Evolutionary conservation across 108 stramenopile genomes (phyloP), one percentile per base, ranked within the genome.

Genomic region (Cyclostephanos tholiformis): DNA sequence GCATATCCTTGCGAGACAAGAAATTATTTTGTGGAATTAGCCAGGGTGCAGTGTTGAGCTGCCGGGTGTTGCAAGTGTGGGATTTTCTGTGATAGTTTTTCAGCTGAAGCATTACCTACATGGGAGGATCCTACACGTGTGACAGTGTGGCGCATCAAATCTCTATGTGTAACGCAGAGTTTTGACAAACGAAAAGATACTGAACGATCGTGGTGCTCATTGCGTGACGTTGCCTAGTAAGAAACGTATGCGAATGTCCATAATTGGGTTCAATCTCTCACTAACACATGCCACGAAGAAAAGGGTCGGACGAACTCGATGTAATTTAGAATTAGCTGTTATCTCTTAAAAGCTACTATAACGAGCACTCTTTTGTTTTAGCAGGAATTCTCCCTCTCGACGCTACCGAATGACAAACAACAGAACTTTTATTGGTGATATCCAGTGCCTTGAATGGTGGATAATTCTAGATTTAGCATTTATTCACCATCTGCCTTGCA

Each of bases 401-500:
- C 32, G 32, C 32, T 32, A 32, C 32, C 32, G 3, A 32, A 32
- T 32, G 4, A 4, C 32, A 32, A 32, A 32, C 32, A 32, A 32
- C 32, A 4, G 32, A 32, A 32, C 32, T 2, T 32, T 4, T 53
- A 53, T 20, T 20, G 17, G 7, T 0, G 19, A 19, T 53, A 53
- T 20, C 19, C 20, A n/a, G 19, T 53, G 52, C 19, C 56, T 29
- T 29, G 13, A 26, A 7, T 27, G 8, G 19, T 26, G 25, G 56
- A 57, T 29, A 57, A 6, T 57, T 17, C 36, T 1, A 26, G n/a
- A 41, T 49, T 83, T 56, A 91, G 55, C 78, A 87, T 55, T 86
- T 76, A 66, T 85, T 87, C 44, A 87, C 77, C 65, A 84, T 91
- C 56, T 81, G 83, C 39, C 89, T 83, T n/a, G 89, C 86, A 43